A percentile compares a stretch with the other conserved stretches of the same genome.
Conservation (phyloP, 2,329 filamentous ascomycete species). For the Hypomyces perniciosus region DNA sequence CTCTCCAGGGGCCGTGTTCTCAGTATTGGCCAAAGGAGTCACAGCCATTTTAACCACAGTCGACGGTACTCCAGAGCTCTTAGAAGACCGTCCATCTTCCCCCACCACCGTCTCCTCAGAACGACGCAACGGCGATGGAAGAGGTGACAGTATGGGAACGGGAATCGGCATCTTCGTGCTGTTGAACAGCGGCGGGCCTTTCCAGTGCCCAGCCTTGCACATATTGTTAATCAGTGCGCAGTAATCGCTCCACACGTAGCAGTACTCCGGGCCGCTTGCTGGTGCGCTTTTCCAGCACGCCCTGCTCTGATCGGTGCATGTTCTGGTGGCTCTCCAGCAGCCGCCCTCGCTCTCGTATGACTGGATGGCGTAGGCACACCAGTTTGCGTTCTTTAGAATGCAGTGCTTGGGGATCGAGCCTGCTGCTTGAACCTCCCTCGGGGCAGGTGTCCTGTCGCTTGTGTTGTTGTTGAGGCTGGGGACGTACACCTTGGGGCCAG, state of each 20-base stretch:
- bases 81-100: not conserved
- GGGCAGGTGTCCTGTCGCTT: not conserved
- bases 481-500: constrained; percentile 46
- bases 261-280: constrained; percentile 54
- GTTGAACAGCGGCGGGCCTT: constrained; percentile 42
- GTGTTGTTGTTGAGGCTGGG: constrained; percentile 21
- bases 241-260: constrained; percentile 56
- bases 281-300: constrained; percentile 55
- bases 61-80: not conserved
- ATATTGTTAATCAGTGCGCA: constrained; percentile 44
- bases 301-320: constrained; percentile 54
- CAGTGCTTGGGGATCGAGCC: constrained; percentile 51
- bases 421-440: constrained; percentile 23
- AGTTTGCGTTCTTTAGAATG: constrained; percentile 64
- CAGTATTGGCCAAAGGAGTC: too few relatives aligned
- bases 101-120: not conserved
- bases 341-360: constrained; percentile 47
- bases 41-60: too few relatives aligned
- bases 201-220: constrained; percentile 38
- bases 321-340: constrained; percentile 53
- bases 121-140: not conserved
- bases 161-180: constrained; percentile 28
- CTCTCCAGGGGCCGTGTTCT: too few relatives aligned
- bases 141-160: constrained; percentile 29
- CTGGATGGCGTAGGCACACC: constrained; percentile 59